Evolutionary conservation across 306 rosid species (phyloP).

Genomic region (Astragalus membranaceus): DNA sequence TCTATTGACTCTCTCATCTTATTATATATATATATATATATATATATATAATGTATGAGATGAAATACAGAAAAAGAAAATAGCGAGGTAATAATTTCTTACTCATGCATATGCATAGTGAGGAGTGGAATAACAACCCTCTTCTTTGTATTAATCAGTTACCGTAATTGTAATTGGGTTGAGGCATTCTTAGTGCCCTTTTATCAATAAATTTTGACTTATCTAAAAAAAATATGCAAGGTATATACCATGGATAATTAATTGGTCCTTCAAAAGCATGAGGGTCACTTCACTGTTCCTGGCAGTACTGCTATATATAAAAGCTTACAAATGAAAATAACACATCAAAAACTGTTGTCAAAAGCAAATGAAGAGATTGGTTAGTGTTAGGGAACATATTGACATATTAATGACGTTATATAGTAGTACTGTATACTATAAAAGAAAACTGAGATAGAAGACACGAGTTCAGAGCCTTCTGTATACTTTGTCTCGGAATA

Average conservation of each 20-base stretch:
- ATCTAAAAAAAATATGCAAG: no score
- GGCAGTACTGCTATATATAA: not conserved
- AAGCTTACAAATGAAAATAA: constrained; percentile 17
- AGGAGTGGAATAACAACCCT: no score
- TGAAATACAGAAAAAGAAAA: not conserved
- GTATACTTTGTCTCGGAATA: constrained; percentile 17
- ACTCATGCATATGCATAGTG: not conserved
- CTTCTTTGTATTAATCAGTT: no score
- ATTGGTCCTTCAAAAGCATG: not conserved
- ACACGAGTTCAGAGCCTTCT: constrained; percentile 22
- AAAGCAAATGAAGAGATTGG: not conserved
- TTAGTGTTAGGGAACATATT: constrained; percentile 3
- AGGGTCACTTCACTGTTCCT: not conserved
- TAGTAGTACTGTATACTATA: constrained; percentile 15
- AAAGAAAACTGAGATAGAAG: constrained; percentile 13
- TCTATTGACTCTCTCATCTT: not conserved
- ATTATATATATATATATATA: no score
- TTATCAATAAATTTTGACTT: no score
- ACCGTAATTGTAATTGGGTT: no score
- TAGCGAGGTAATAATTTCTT: not conserved
- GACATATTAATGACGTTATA: not conserved
- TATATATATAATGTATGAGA: not conserved
- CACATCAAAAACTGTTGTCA: not conserved
- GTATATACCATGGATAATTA: not conserved
- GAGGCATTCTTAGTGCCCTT: no score